These are phyloP conservation scores for Aspergillus coremiiformis DNA, from an alignment of 495 filamentous ascomycete genomes.

Conservation along the genomic window DNA sequence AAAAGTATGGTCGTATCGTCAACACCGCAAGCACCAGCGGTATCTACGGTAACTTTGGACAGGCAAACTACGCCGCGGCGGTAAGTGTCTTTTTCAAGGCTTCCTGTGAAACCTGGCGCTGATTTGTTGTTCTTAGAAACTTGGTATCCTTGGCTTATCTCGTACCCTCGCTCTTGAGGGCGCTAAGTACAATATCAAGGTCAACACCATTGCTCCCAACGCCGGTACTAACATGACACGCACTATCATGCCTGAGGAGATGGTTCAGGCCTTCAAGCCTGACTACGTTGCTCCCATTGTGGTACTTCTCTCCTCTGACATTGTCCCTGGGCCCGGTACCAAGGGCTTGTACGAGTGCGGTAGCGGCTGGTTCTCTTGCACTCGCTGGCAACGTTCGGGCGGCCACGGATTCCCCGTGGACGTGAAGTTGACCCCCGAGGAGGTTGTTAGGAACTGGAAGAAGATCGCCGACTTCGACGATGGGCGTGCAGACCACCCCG, in stretches of 20 bases:
- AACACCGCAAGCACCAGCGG: slow-evolving; percentile 96
- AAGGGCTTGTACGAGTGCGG: slow-evolving; percentile 94
- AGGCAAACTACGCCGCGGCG: slow-evolving; percentile 95
- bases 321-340: slow-evolving; percentile 72
- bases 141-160: slow-evolving; percentile 90
- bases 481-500: slow-evolving; percentile 82
- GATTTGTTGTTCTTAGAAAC: slow-evolving; percentile 45
- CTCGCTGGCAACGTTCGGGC: slow-evolving; percentile 89
- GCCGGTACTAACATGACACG: slow-evolving; percentile 94
- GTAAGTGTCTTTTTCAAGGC: slow-evolving; percentile 40
- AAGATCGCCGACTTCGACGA: slow-evolving; percentile 83
- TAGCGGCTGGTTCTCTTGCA: slow-evolving; percentile 86
- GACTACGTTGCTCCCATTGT: slow-evolving; percentile 96
- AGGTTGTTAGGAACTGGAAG: slow-evolving; percentile 68
- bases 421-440: slow-evolving; percentile 79
- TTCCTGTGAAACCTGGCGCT: slow-evolving; percentile 4
- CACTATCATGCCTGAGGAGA: slow-evolving; percentile 92
- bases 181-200: slow-evolving; percentile 94
- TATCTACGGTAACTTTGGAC: slow-evolving; percentile 98
- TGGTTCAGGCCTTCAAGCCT: slow-evolving; percentile 99
- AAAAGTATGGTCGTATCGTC: slow-evolving; percentile 94
- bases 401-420: slow-evolving; percentile 92
- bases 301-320: slow-evolving; percentile 80
- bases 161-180: slow-evolving; percentile 90
- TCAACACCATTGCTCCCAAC: slow-evolving; percentile 98